phyloP scores from a whole-genome alignment of 2,329 filamentous ascomycete genomes.

The Corinectria fuckeliana region DNA sequence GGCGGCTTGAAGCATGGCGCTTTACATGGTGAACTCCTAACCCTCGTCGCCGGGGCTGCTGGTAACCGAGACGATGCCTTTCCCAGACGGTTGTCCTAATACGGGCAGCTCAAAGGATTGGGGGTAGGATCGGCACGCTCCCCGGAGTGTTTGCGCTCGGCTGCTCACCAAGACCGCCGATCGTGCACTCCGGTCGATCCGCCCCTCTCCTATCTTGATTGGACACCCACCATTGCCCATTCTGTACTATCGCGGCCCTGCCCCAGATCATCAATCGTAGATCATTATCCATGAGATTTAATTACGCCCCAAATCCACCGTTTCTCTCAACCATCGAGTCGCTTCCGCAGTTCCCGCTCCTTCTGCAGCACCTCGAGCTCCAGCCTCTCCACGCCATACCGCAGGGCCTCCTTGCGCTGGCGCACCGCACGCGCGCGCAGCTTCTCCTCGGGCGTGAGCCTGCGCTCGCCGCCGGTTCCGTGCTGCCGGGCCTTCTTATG shows the following conservation, averaged over 20 bases:
- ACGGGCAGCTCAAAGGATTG: background rate
- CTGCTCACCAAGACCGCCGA: constrained; percentile 22
- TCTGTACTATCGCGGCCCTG: background rate
- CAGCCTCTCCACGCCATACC: constrained; percentile 85
- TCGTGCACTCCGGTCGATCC: constrained; percentile 25
- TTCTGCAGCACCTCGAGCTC: constrained; percentile 86
- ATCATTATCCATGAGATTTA: background rate
- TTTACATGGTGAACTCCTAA: background rate
- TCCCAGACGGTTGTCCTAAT: background rate
- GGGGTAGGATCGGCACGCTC: constrained; percentile 19
- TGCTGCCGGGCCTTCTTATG: constrained; percentile 29
- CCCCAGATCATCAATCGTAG: constrained; percentile 1
- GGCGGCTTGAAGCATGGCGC: background rate
- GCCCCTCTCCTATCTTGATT: constrained; percentile 7
- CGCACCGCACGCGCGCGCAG: constrained; percentile 66
- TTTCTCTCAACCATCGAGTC: constrained; percentile 48
- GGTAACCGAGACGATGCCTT: background rate
- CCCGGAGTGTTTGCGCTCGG: constrained; percentile 7
- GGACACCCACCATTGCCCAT: constrained; percentile 6
- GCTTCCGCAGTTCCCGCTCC: constrained; percentile 63
- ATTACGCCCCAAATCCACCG: background rate
- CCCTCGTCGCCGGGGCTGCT: background rate
- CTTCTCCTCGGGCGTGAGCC: constrained; percentile 61
- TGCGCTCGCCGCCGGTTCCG: constrained; percentile 34
- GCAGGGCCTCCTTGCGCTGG: constrained; percentile 83